Conservation (phyloP, 2,329 filamentous ascomycete species). For the Curvularia lunata region DNA sequence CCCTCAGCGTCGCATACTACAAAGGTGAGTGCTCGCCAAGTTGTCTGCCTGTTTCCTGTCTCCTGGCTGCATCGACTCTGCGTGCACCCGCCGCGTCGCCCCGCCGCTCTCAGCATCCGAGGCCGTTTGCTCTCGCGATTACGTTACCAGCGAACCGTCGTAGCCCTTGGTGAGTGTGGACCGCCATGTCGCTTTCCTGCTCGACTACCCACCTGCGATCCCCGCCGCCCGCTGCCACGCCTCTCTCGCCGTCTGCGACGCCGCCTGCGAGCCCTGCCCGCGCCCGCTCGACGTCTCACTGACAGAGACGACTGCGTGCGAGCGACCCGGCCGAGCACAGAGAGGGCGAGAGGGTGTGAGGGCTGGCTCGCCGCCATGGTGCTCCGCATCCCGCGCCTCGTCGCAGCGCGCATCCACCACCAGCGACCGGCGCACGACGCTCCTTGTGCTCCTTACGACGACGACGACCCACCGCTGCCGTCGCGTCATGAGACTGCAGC, state of each 20-base stretch:
- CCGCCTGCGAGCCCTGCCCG: conserved; percentile 20
- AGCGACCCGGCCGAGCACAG: too few relatives aligned
- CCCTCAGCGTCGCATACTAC: conserved; percentile 1
- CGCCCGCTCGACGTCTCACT: conserved; percentile 8
- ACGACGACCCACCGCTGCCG: conserved; percentile 21
- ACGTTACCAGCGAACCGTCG: conserved; percentile 14
- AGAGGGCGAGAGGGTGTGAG: background rate
- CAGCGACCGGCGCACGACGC: conserved; percentile 40
- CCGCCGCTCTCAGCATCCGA: conserved; percentile 9
- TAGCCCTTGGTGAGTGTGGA: conserved; percentile 9
- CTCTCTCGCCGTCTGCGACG: conserved; percentile 11
- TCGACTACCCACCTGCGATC: background rate
- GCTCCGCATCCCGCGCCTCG: conserved; percentile 29
- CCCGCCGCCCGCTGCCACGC: background rate
- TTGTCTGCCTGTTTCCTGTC: background rate
- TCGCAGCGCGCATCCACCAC: conserved; percentile 35
- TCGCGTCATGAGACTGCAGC: conserved; percentile 37
- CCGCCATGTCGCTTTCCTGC: conserved; percentile 3
- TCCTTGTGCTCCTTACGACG: conserved; percentile 36
- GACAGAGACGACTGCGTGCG: background rate
- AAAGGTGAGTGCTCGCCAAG: conserved; percentile 2
- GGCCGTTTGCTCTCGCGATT: background rate
- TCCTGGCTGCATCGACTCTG: background rate
- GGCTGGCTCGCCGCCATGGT: conserved; percentile 24
- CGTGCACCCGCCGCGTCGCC: background rate